phyloP scores from a whole-genome alignment of 2,329 filamentous ascomycete genomes.

The Ophiostoma triangulosporum region DNA sequence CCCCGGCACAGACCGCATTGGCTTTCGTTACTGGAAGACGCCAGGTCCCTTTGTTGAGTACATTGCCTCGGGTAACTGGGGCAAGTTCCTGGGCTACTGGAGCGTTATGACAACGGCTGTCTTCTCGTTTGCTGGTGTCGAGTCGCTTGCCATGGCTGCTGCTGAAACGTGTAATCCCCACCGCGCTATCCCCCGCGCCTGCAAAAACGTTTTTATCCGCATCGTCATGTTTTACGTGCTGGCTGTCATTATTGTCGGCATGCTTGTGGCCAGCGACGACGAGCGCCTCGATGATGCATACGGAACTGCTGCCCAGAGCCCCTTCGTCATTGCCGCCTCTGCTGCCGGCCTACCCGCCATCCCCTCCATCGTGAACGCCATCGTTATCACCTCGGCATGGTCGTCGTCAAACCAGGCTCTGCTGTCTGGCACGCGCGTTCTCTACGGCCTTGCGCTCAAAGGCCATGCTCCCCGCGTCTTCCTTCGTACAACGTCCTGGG shows the following conservation, averaged over 20 bases:
- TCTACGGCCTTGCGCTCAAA: slow-evolving; percentile 47
- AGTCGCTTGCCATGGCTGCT: slow-evolving; percentile 32
- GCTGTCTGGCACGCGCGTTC: slow-evolving; percentile 42
- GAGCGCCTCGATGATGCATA: slow-evolving; percentile 31
- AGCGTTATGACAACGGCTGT: slow-evolving; percentile 42
- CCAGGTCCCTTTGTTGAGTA: slow-evolving; percentile 37
- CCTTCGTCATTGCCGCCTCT: slow-evolving; percentile 59
- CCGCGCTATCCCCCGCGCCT: slow-evolving; percentile 58
- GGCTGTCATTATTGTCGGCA: slow-evolving; percentile 56
- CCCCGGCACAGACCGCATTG: slow-evolving; percentile 33
- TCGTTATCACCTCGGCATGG: slow-evolving; percentile 60
- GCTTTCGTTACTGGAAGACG: slow-evolving; percentile 36
- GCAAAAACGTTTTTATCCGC: slow-evolving; percentile 62
- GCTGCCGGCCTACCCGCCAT: slow-evolving; percentile 54
- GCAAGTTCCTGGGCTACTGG: slow-evolving; percentile 46
- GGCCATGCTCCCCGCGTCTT: slow-evolving; percentile 44
- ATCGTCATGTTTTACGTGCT: slow-evolving; percentile 56
- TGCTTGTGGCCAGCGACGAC: slow-evolving; percentile 50
- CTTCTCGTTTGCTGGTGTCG: slow-evolving; percentile 46
- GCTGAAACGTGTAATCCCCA: slow-evolving; percentile 62
- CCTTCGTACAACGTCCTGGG: slow-evolving; percentile 34
- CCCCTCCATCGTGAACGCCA: slow-evolving; percentile 61
- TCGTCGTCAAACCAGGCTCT: slow-evolving; percentile 57
- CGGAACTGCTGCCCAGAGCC: slow-evolving; percentile 39
- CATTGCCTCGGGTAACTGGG: slow-evolving; percentile 29